Evolutionary conservation across 169 alveolate genomes (phyloP), one percentile per base, ranked within the genome.

Genomic region (Plasmodium berghei): DNA sequence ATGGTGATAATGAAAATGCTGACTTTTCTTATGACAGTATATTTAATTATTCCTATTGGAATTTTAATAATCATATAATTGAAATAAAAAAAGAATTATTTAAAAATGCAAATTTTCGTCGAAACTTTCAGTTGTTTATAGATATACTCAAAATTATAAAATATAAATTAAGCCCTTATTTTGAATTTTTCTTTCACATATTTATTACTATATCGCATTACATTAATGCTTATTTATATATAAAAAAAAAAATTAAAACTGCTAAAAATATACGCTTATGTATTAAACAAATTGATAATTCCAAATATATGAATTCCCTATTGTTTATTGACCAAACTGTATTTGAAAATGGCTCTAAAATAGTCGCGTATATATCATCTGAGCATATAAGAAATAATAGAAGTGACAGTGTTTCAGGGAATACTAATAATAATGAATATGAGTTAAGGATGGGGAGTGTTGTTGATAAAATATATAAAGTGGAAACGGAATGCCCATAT

Each of bases 21-120:
- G 20, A 14, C 28, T 72, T 86, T 52, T 45, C 70, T 12, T 86
- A 86, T 64, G 91, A 86, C 20, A 46, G 61, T 4, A 59, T 72
- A 20, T 86, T 86, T 59, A 86, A 86, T 61, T 16, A 46, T 49
- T 58, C 77, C 14, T 46, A 64, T 48, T 86, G 91, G 91, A 34
- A 16, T 5, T 86, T 70, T 42, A 52, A 72, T 49, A 45, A 46
- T 28, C 62, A 70, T 20, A 86, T 86, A 70, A 71, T 86, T 86
- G 91, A 70, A 71, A 71, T 86, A 71, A 86, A 71, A 64, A 86
- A 86, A 59, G 87, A 86, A 18, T 40, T 86, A 26, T 86, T 61
- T 59, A 72, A 71, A 58, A 71, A 46, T 42, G 24, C 52, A 48
- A 16, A n/a, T 63, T 86, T 86, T 46, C 70, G 40, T 18, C 70